These are phyloP conservation scores for Populus tomentosa DNA, from an alignment of 441 rosid species.

Conservation along the genomic window DNA sequence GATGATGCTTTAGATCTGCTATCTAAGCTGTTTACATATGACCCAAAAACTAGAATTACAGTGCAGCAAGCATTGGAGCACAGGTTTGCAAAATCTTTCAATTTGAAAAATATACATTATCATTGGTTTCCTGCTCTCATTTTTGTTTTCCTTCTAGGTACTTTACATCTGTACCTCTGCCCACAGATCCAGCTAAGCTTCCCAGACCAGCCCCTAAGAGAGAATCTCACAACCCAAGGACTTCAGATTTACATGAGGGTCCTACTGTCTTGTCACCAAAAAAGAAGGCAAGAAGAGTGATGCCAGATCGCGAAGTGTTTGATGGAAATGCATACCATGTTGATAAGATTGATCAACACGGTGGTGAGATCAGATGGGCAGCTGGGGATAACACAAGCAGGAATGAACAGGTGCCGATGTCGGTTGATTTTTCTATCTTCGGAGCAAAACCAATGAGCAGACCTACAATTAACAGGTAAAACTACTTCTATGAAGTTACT, in stretches of 20 bases:
- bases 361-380: slow-evolving; percentile 38
- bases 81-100: slow-evolving; percentile 42
- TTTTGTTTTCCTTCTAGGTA: slow-evolving; percentile 42
- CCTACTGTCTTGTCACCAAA: slow-evolving; percentile 80
- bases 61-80: slow-evolving; percentile 86
- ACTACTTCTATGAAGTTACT: background rate
- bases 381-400: slow-evolving; percentile 38
- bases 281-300: slow-evolving; percentile 73
- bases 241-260: slow-evolving; percentile 49
- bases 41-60: slow-evolving; percentile 79
- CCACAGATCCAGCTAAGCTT: slow-evolving; percentile 73
- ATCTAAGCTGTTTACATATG: slow-evolving; percentile 79
- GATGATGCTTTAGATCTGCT: slow-evolving; percentile 84
- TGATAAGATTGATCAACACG: slow-evolving; percentile 43
- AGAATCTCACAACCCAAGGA: slow-evolving; percentile 39
- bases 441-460: slow-evolving; percentile 63
- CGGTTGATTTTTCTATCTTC: slow-evolving; percentile 71
- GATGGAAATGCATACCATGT: slow-evolving; percentile 35
- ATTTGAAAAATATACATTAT: slow-evolving; percentile 1
- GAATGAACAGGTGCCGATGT: slow-evolving; percentile 67
- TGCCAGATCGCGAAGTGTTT: slow-evolving; percentile 62
- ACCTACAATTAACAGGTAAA: slow-evolving; percentile 84
- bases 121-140: slow-evolving; percentile 15
- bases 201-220: slow-evolving; percentile 70
- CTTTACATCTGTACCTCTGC: slow-evolving; percentile 74